Base-by-base conservation (phyloP, 2,329 filamentous ascomycete genomes). In the Neonectria neomacrospora region DNA sequence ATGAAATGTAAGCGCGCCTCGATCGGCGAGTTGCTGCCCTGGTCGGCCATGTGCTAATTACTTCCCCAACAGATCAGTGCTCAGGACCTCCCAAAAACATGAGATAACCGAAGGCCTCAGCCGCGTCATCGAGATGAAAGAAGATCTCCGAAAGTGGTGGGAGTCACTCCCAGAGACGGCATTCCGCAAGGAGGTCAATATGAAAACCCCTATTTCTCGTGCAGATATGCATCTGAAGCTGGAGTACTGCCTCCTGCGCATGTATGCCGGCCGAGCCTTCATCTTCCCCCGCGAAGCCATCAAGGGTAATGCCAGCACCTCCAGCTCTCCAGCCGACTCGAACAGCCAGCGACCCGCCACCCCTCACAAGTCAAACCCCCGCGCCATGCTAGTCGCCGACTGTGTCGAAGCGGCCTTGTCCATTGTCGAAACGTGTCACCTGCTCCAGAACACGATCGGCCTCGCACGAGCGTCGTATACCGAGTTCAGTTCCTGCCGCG, bases 381-480 rank as follows among this genome's bases (percentile, higher is more conserved):
- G 77, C 41, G 71, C 77, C 12, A 72, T 75, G 16, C 76, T 86
- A n/a, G 81, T 86, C 18, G 78, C 78, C 4, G 82, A 85, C 61
- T 86, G 84, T 58, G 82, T 86, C 10, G 81, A 85, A 58, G 84
- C 84, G 2, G 84, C 85, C 2, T 72, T 85, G 28, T 79, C 81
- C 59, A 81, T 85, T 11, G 78, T 86, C 18, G 80, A 84, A 45
- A 79, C 85, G 5, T 85, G 84, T 64, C 80, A 80, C 42, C 75
- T 81, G 4, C 79, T 86, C 5, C 80, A 81, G 41, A 80, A 81
- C 47, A 82, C 80, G n/a, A 80, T 82, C 14, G 85, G 84, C 16
- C 82, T 86, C 55, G 84, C 85, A 6, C 80, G 83, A 30, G 83
- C 84, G 3, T 85, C 83, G 0, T 86, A 86, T 67, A 85, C 83